A percentile compares a stretch with the other conserved stretches of the same genome.
phyloP scores from a whole-genome alignment of 2,329 filamentous ascomycete species.

The Laburnicola sp. region DNA sequence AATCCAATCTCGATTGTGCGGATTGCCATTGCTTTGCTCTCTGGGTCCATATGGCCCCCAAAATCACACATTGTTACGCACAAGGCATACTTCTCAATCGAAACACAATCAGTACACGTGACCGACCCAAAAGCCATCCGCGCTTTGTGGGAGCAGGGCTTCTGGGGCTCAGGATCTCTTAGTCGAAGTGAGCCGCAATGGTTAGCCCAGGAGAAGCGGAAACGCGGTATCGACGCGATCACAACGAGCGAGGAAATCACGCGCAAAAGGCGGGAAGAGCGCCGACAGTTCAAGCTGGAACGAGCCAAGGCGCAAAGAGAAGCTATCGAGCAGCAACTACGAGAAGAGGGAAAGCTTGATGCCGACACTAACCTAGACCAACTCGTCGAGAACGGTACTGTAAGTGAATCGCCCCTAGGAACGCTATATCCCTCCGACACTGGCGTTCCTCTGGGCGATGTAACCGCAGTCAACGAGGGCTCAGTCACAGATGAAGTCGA shows the following conservation, averaged over 20 bases:
- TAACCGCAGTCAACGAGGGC: constrained; percentile 12
- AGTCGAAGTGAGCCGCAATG: constrained; percentile 95
- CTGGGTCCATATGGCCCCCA: constrained; percentile 68
- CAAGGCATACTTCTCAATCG: constrained; percentile 75
- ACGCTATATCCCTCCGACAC: constrained; percentile 22
- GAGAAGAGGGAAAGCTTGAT: constrained; percentile 53
- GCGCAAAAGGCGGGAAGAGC: constrained; percentile 73
- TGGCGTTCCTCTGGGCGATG: constrained; percentile 10
- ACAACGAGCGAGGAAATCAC: constrained; percentile 84
- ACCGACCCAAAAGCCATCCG: constrained; percentile 74
- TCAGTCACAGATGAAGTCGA: constrained; percentile 19
- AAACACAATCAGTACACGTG: constrained; percentile 82
- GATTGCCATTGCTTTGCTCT: constrained; percentile 75
- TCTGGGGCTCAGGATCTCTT: constrained; percentile 91
- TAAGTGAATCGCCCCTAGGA: constrained; percentile 25
- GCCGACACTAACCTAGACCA: constrained; percentile 32
- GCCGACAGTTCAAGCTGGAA: constrained; percentile 85
- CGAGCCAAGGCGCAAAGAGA: constrained; percentile 85
- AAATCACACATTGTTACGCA: constrained; percentile 68
- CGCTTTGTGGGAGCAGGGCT: constrained; percentile 92
- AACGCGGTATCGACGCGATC: constrained; percentile 64
- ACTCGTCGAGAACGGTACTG: constrained; percentile 30
- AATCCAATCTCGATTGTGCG: constrained; percentile 89
- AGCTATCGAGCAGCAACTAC: constrained; percentile 72
- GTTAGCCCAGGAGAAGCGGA: constrained; percentile 79